A percentile compares a stretch with the other conserved stretches of the same genome.
phyloP scores from a whole-genome alignment of 164 flowering plant genomes.

The Berberis vulgaris region DNA sequence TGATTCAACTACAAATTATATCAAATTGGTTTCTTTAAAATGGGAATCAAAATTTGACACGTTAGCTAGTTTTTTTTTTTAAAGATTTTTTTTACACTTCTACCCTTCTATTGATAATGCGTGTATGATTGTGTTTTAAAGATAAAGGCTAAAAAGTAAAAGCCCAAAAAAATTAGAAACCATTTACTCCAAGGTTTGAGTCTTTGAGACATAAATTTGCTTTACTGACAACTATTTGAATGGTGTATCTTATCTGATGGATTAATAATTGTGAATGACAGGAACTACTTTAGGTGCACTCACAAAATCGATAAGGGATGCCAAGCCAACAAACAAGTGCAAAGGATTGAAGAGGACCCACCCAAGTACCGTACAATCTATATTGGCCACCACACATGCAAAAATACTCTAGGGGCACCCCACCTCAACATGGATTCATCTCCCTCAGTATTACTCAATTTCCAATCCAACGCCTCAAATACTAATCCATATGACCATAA shows the following conservation, averaged over 20 bases:
- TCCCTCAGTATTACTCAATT: constrained; percentile 9
- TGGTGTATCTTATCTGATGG: background rate
- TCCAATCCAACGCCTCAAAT: constrained; percentile 6
- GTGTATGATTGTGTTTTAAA: too few species aligned
- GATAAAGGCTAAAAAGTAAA: too few species aligned
- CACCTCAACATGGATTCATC: constrained; percentile 13
- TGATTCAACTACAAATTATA: too few species aligned
- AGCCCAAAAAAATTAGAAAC: too few species aligned
- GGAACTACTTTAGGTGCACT: constrained; percentile 47
- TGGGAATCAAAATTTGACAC: too few species aligned
- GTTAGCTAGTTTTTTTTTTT: too few species aligned
- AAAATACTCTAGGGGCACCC: constrained; percentile 14
- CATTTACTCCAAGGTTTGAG: too few species aligned
- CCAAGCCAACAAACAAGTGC: constrained; percentile 31
- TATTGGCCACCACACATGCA: constrained; percentile 56
- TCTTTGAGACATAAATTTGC: background rate
- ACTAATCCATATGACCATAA: background rate
- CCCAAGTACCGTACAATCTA: constrained; percentile 33
- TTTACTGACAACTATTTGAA: background rate
- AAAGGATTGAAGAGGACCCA: constrained; percentile 22
- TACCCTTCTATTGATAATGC: too few species aligned
- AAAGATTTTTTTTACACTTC: too few species aligned
- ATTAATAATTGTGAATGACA: constrained; percentile 5
- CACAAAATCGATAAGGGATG: constrained; percentile 35
- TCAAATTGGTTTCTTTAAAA: too few species aligned